Percentiles rank a stretch among this genome's conserved stretches.
Evolutionary conservation across 2,329 filamentous ascomycete genomes (phyloP).

Genomic region (Xylaria hypoxylon): DNA sequence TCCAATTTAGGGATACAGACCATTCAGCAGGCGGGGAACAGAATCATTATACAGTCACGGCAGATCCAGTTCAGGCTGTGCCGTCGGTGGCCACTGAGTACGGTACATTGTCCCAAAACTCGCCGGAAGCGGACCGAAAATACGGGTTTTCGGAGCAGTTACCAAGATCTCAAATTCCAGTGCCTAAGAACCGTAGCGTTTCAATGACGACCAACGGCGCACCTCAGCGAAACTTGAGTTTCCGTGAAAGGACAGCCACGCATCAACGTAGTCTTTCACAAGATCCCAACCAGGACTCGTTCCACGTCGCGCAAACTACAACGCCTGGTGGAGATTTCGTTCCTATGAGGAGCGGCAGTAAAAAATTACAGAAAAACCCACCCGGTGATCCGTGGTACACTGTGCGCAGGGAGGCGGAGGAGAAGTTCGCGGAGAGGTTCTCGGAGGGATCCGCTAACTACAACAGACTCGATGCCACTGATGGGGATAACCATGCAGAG

Average conservation of each 20-base stretch:
- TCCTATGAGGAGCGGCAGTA: constrained; percentile 63
- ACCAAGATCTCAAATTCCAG: constrained; percentile 47
- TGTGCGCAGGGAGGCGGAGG: constrained; percentile 58
- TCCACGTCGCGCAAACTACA: constrained; percentile 40
- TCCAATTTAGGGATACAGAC: constrained; percentile 50
- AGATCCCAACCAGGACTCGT: constrained; percentile 44
- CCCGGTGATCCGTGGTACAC: constrained; percentile 63
- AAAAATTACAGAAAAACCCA: constrained; percentile 69
- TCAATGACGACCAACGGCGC: constrained; percentile 48
- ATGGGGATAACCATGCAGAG: constrained; percentile 27
- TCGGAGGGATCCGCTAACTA: constrained; percentile 51
- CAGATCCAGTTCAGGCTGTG: constrained; percentile 45
- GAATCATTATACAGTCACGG: constrained; percentile 39
- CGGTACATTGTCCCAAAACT: constrained; percentile 50
- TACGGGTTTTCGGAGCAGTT: constrained; percentile 48
- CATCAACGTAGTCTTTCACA: constrained; percentile 56
- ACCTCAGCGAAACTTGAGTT: constrained; percentile 68
- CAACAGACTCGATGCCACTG: constrained; percentile 37
- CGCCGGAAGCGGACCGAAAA: constrained; percentile 48
- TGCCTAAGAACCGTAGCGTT: constrained; percentile 44
- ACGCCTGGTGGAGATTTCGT: constrained; percentile 53
- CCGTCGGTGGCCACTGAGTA: constrained; percentile 44
- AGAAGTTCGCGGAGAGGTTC: constrained; percentile 52
- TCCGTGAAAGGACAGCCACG: constrained; percentile 67
- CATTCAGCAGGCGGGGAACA: constrained; percentile 44